Evolutionary conservation across 805 yeast genomes (phyloP), one percentile per base, ranked within the genome.

Genomic region (Metschnikowia matae): DNA sequence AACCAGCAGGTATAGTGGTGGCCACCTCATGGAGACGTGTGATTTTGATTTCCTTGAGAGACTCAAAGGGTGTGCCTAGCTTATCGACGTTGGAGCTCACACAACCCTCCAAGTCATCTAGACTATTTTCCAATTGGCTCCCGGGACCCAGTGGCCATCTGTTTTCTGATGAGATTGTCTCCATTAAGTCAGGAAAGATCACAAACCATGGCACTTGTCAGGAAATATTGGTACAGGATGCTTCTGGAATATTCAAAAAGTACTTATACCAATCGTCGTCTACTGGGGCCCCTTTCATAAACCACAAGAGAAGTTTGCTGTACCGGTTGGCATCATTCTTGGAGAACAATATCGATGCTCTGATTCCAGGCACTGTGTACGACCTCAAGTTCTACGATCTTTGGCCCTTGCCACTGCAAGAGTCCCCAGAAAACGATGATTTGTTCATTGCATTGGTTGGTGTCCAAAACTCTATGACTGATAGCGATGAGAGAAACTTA

Each of bases 11-110:
- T 2, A 71, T 89, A 4, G 73, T 85, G 0, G 61, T 85, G 7
- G 79, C 89, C 6, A 89, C 97, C 0, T 80, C 87, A 3, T 70
- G 79, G 53, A 89, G 89, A 21, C 73, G 91, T 52, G 80, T 85
- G 40, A 63, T 84, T 5, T 70, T 87, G 40, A 61, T 89, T 2
- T 72, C 84, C 0, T 69, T 90, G 32, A 78, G 85, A 53, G 94
- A 89, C 64, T 73, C 80, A 43, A 73, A 79, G 34, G 92, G 95
- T 32, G 84, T 81, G 58, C 82, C 87, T 0, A 60, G 62, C 13
- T 59, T 79, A 52, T 65, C 68, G 62, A 65, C 53, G 52, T 63
- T 48, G 59, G 80, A 52, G 63, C 55, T 57, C 39, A 48, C 56
- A 4, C 35, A 43, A 13, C 53, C 58, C 4, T 44, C 57, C n/a